These are phyloP conservation scores for Trametes gibbosa DNA, from an alignment of 768 basidiomycete species.

Conservation along the genomic window DNA sequence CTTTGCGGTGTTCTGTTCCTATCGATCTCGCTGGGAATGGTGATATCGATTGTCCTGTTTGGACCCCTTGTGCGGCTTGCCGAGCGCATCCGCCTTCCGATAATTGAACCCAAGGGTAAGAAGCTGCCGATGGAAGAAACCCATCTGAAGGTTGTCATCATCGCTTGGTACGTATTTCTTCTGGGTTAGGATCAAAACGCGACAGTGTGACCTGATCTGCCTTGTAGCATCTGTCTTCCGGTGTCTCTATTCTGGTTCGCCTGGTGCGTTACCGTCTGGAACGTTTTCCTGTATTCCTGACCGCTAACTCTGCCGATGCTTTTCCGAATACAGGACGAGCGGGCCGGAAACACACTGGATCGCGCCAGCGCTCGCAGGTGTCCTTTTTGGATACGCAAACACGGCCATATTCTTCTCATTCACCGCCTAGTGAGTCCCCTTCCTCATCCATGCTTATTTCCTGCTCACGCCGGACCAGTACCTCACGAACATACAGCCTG, in stretches of 20 bases:
- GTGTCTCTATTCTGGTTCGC: conserved; percentile 27
- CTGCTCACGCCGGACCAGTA: background rate
- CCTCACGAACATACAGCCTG: conserved; percentile 19
- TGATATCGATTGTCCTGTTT: conserved; percentile 11
- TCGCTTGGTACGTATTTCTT: conserved; percentile 17
- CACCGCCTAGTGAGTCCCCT: conserved; percentile 20
- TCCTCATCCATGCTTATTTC: background rate
- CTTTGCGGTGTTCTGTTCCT: conserved; percentile 24
- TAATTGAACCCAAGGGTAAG: conserved; percentile 8
- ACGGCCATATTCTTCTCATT: conserved; percentile 23
- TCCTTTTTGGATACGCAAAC: conserved; percentile 23
- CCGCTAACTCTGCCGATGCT: no score
- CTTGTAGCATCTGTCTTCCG: conserved; percentile 6
- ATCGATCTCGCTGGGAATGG: conserved; percentile 21
- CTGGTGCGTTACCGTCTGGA: conserved; percentile 14
- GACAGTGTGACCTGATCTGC: no score
- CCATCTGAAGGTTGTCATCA: conserved; percentile 20
- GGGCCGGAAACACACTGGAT: conserved; percentile 23
- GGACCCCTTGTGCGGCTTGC: conserved; percentile 8
- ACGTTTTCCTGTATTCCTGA: no score
- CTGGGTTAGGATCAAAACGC: no score
- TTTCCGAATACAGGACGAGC: conserved; percentile 27
- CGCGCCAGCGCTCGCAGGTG: conserved; percentile 22
- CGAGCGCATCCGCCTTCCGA: conserved; percentile 16
- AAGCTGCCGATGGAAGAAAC: conserved; percentile 9